phyloP scores from a whole-genome alignment of 192 early-diverging fungal genomes.

The Backusella luteola region DNA sequence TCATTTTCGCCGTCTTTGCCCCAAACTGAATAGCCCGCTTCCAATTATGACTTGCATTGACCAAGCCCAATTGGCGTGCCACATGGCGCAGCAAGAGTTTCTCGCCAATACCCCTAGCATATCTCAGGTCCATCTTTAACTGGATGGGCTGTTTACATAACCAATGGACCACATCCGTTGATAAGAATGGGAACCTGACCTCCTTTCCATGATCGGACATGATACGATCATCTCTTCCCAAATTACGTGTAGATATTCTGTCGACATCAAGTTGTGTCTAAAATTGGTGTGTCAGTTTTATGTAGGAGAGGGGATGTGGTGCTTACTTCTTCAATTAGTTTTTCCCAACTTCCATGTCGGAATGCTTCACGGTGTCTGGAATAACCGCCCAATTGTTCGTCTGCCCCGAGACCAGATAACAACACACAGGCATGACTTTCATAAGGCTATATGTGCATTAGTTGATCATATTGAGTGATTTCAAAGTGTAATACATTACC shows the following conservation, averaged over 20 bases:
- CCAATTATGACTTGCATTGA: constrained; percentile 61
- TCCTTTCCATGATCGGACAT: constrained; percentile 85
- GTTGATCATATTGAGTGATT: neutral
- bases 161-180: constrained; percentile 63
- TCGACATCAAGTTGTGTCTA: constrained; percentile 81
- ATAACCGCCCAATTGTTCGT: constrained; percentile 94
- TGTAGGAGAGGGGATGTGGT: neutral
- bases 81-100: constrained; percentile 84
- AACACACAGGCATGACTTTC: constrained; percentile 72
- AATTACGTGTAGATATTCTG: constrained; percentile 83
- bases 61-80: constrained; percentile 68
- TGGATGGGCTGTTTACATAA: constrained; percentile 70
- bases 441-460: constrained; percentile 40
- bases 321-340: constrained; percentile 61
- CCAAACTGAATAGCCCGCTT: constrained; percentile 99
- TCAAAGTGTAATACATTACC: neutral
- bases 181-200: constrained; percentile 85
- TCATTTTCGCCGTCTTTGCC: constrained; percentile 95
- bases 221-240: constrained; percentile 90
- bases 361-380: constrained; percentile 80
- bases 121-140: constrained; percentile 81
- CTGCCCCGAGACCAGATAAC: constrained; percentile 88
- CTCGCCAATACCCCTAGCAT: constrained; percentile 81
- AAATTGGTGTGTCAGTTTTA: neutral
- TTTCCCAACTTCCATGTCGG: constrained; percentile 58